These are phyloP conservation scores for Fusarium keratoplasticum DNA, from an alignment of 2,329 filamentous ascomycete species.

Conservation along the genomic window DNA sequence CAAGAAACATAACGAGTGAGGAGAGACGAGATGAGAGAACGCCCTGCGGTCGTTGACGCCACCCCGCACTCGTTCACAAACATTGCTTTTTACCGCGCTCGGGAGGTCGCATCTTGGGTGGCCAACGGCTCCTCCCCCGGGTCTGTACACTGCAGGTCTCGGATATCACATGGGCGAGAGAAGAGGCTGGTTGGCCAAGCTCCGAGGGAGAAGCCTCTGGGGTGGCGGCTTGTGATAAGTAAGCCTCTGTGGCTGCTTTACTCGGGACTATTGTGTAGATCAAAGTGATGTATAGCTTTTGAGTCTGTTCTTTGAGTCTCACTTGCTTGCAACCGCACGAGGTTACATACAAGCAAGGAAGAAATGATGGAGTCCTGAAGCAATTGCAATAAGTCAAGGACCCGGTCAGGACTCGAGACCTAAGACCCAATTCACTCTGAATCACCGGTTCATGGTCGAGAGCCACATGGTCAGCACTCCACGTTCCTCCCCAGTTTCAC, in stretches of 20 bases:
- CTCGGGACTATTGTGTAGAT: constrained; percentile 34
- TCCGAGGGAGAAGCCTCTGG: not conserved
- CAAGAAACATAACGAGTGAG: constrained; percentile 1
- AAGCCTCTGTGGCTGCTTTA: constrained; percentile 23
- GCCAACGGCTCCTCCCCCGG: not conserved
- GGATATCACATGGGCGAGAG: constrained; percentile 42
- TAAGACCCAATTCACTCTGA: constrained; percentile 21
- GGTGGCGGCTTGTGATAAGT: not conserved
- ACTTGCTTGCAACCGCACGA: constrained; percentile 20
- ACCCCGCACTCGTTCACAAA: constrained; percentile 1
- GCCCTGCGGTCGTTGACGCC: constrained; percentile 8
- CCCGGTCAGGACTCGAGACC: not conserved
- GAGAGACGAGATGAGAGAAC: not conserved
- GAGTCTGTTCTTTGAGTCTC: constrained; percentile 8
- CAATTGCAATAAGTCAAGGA: constrained; percentile 1
- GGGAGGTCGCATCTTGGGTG: constrained; percentile 12
- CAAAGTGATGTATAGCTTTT: constrained; percentile 35
- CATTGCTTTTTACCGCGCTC: constrained; percentile 34
- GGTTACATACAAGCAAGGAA: constrained; percentile 28
- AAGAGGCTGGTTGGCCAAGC: not conserved
- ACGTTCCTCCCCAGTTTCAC: constrained; percentile 37
- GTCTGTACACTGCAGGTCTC: constrained; percentile 39
- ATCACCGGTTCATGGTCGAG: constrained; percentile 19
- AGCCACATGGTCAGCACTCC: constrained; percentile 28
- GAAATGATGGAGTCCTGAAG: constrained; percentile 7